Evolutionary conservation across 768 basidiomycete species (phyloP).

Genomic region (Sarcodon sp.): DNA sequence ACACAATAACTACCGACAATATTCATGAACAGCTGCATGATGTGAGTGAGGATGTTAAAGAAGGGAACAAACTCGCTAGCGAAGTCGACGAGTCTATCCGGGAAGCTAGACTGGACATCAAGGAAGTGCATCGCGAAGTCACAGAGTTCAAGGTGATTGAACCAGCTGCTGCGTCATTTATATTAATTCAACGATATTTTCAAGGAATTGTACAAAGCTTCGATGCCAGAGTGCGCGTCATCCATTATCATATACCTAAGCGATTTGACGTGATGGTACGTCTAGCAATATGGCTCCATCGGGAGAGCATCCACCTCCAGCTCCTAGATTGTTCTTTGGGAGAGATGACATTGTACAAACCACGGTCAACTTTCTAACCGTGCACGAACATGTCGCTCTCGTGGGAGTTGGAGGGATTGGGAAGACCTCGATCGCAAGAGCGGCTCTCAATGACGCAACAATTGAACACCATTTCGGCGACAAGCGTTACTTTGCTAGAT

Average conservation of each 20-base stretch:
- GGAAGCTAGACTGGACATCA: neutral
- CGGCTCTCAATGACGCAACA: neutral
- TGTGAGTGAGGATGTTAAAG: no score
- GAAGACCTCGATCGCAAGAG: conserved; percentile 5
- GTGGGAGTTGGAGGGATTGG: conserved; percentile 5
- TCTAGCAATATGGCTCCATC: neutral
- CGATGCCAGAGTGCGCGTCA: neutral
- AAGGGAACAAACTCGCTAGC: neutral
- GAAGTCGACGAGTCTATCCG: neutral
- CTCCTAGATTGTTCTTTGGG: neutral
- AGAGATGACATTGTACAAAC: neutral
- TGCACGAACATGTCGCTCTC: neutral
- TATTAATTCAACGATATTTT: no score
- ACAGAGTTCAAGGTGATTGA: neutral
- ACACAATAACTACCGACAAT: neutral
- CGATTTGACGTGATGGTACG: neutral
- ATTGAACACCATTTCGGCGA: neutral
- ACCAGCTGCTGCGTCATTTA: neutral
- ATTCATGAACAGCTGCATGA: neutral
- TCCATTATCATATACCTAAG: neutral
- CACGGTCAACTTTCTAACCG: neutral
- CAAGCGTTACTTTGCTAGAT: conserved; percentile 2
- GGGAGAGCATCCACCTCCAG: neutral
- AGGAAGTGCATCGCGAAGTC: neutral
- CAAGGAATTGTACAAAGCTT: neutral